Evolutionary conservation across 2,329 filamentous ascomycete species (phyloP).

Genomic region (Penicillium italicum): DNA sequence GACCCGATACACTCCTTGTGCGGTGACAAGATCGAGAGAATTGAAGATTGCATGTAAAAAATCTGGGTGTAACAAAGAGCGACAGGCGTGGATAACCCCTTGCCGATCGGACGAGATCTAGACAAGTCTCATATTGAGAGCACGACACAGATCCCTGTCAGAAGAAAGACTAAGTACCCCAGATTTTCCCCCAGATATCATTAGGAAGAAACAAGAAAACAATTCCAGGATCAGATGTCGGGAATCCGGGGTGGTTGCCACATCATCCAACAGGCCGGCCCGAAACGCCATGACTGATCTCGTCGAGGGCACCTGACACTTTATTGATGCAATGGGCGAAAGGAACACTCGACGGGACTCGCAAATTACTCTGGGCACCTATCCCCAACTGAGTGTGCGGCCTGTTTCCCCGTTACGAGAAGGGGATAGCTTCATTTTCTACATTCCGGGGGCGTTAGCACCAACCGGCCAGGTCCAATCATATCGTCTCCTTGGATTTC

Average conservation of each 20-base stretch:
- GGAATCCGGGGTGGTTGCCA: neutral
- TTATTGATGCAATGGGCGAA: neutral
- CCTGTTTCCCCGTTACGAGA: slow-evolving; percentile 9
- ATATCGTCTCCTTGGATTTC: neutral
- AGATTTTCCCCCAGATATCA: neutral
- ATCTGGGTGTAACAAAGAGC: neutral
- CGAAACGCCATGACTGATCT: neutral
- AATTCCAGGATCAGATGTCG: neutral
- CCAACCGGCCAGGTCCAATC: slow-evolving; percentile 9
- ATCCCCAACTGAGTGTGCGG: neutral
- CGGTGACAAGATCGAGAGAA: neutral
- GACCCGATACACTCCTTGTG: too few relatives aligned
- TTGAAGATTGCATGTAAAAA: neutral
- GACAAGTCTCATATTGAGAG: neutral
- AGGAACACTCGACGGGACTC: neutral
- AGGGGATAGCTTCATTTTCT: slow-evolving; percentile 13
- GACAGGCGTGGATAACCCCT: neutral
- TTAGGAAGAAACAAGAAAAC: neutral
- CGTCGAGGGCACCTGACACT: neutral
- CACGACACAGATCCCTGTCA: neutral
- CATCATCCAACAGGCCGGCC: neutral
- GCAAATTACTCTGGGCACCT: neutral
- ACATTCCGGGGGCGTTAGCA: neutral
- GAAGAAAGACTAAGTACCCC: neutral
- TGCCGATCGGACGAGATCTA: too few relatives aligned